Conservation (phyloP, 352 stramenopile genomes). For the Phytophthora ramorum region DNA sequence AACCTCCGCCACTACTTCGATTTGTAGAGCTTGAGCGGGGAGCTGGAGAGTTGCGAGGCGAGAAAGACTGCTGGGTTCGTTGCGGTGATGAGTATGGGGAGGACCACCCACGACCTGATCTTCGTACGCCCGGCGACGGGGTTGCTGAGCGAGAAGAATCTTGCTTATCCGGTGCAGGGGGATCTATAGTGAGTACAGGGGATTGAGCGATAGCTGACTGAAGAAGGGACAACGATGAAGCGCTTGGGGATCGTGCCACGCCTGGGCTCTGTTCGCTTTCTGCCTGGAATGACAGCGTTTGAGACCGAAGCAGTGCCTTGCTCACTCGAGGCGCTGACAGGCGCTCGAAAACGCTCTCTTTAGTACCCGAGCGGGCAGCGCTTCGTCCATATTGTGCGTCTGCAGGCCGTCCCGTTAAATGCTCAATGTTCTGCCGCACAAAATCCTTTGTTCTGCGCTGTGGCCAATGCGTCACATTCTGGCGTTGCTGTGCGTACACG, state of each 20-base stretch:
- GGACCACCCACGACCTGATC: constrained; percentile 12
- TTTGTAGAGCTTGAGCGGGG: constrained; percentile 18
- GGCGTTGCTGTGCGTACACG: constrained; percentile 35
- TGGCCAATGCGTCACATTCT: constrained; percentile 28
- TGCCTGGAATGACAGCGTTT: neutral
- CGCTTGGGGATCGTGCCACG: constrained; percentile 1
- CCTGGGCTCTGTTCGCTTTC: neutral
- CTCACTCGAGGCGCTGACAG: constrained; percentile 35
- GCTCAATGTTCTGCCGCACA: constrained; percentile 66
- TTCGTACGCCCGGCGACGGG: constrained; percentile 10
- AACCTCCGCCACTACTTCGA: constrained; percentile 12
- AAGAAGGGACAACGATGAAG: constrained; percentile 17
- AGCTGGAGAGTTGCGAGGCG: constrained; percentile 13
- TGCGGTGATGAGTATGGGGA: constrained; percentile 28
- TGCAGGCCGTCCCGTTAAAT: constrained; percentile 40
- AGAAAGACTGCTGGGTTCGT: constrained; percentile 31
- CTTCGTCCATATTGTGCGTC: neutral
- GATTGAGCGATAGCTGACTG: neutral
- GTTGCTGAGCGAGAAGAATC: constrained; percentile 9
- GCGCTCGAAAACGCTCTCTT: constrained; percentile 56
- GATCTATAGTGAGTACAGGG: constrained; percentile 25
- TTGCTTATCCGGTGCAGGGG: constrained; percentile 20
- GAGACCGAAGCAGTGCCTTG: constrained; percentile 27
- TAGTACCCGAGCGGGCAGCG: neutral
- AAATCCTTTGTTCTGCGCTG: constrained; percentile 52